Evolutionary conservation across 345 rosid genomes (phyloP), one percentile per base, ranked within the genome.

Genomic region (Arabidopsis suecica): DNA sequence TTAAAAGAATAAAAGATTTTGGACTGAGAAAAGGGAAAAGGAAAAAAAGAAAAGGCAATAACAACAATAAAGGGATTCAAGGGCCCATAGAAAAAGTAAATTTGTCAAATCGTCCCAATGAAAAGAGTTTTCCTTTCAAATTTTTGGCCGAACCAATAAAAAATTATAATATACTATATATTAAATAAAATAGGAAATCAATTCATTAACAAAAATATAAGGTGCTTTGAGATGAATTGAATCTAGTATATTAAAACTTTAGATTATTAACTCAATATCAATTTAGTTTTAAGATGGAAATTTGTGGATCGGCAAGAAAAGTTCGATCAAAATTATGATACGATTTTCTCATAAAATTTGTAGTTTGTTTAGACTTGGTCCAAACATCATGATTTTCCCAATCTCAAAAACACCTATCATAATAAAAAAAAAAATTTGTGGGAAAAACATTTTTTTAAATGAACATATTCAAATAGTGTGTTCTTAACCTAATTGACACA

Each of bases 21-120:
- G 57, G 77, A 72, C 73, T 65, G 77, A 50, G 64, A 53, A 70
- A 37, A 45, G 13, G 4, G 3, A 57, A 70, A 55, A 45, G 25
- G 12, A 20, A 1, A 71, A 70, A 71, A 47, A 7, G 16, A 59
- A 71, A 78, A 72, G 81, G 65, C 56, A 51, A 59, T 71, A 47
- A 20, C 76, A 65, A 71, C 62, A 77, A 49, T 57, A 71, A 78
- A 72, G 51, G 65, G 58, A 59, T 71, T 9, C 67, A 55, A 42
- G 69, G 77, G 77, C 81, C 78, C 28, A 23, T 65, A 7, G 4
- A 16, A 50, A 71, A 78, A 51, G 77, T 34, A 23, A 51, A 22
- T 59, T 78, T 72, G 77, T 60, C 76, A 78, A 78, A 78, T 78
- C 54, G 13, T 16, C 56, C 10, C 73, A 47, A 53, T 0, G 3